Base-by-base conservation (phyloP, 495 filamentous ascomycete genomes). In the Mycothermus thermophilus region DNA sequence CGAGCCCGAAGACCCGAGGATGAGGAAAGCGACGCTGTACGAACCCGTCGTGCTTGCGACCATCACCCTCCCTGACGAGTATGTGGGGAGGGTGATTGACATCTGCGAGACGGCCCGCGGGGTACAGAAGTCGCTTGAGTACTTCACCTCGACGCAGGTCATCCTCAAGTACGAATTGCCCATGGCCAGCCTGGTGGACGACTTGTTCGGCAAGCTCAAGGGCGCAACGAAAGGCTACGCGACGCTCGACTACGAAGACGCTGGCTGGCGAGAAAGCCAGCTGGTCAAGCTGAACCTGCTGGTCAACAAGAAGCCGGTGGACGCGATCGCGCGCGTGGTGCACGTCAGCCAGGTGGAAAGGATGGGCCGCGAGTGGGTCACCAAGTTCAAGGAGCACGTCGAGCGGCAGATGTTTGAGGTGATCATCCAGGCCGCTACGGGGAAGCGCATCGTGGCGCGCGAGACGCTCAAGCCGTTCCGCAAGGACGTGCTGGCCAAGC, bases 141-240 rank as follows among this genome's bases (percentile, higher is more conserved):
- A 87, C 64, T 97, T 94, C 62, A 86, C 83, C 4, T 64, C 82
- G n/a, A 84, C 77, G 3, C 90, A 97, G 56, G 90, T 95, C 37
- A 96, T 97, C 41, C 62, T 97, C 28, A 90, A 88, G 47, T 97
- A 96, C 57, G 75, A 82, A 23, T 59, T 97, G 6, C 90, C 90
- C 0, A 66, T 94, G 11, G 71, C 83, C 2, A 81, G 90, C 30
- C 63, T 97, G 6, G 90, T 96, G 1, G 87, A 95, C 46, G 88
- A 97, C 57, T 83, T 97, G 61, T 97, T 97, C 54, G 92, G 92
- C 16, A 93, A 92, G 58, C 63, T 97, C 34, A 97, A 97, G 56
- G 81, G 85, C 16, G 72, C 77, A 2, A 93, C 86, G 11, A 71
- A 69, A 43, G 69, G 69, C 3, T 74, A 74, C 28, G 86, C 86